These are phyloP conservation scores for Candolleomyces aberdarensis DNA, from an alignment of 768 basidiomycete species.

Conservation along the genomic window DNA sequence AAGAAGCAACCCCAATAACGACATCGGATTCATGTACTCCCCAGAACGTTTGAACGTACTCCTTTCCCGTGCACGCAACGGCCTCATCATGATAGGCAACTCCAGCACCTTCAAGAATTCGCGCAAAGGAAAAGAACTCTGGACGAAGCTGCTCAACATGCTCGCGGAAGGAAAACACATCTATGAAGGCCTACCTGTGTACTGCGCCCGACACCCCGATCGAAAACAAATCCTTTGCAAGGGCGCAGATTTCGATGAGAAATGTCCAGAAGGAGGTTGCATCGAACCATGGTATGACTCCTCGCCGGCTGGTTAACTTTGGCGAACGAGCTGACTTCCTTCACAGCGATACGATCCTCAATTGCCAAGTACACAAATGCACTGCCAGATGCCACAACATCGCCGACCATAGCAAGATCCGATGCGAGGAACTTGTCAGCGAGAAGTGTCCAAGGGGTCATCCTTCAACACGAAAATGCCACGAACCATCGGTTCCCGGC, in stretches of 20 bases:
- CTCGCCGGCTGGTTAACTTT: neutral
- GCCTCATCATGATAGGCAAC: conserved; percentile 65
- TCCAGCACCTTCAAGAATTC: conserved; percentile 52
- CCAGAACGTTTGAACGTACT: conserved; percentile 71
- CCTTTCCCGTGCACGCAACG: conserved; percentile 64
- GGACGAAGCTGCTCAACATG: conserved; percentile 47
- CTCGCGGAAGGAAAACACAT: conserved; percentile 42
- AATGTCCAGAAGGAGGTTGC: conserved; percentile 65
- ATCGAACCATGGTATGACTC: conserved; percentile 48
- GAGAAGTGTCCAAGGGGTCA: conserved; percentile 47
- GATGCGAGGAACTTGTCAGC: conserved; percentile 37
- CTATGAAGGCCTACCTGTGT: conserved; percentile 57
- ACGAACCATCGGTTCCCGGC: conserved; percentile 25
- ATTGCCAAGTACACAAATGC: conserved; percentile 53
- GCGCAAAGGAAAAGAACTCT: conserved; percentile 48
- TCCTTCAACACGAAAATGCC: conserved; percentile 40
- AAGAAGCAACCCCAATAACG: conserved; percentile 49
- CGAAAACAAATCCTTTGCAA: conserved; percentile 32
- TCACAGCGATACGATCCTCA: conserved; percentile 43
- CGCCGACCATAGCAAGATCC: conserved; percentile 50
- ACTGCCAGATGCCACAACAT: conserved; percentile 61
- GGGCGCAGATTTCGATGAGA: conserved; percentile 46
- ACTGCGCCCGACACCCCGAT: conserved; percentile 54
- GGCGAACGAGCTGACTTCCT: neutral
- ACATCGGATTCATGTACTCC: conserved; percentile 72